phyloP scores from a whole-genome alignment of 1,284 basidiomycete genomes.

The Exsudoporus floridanus region DNA sequence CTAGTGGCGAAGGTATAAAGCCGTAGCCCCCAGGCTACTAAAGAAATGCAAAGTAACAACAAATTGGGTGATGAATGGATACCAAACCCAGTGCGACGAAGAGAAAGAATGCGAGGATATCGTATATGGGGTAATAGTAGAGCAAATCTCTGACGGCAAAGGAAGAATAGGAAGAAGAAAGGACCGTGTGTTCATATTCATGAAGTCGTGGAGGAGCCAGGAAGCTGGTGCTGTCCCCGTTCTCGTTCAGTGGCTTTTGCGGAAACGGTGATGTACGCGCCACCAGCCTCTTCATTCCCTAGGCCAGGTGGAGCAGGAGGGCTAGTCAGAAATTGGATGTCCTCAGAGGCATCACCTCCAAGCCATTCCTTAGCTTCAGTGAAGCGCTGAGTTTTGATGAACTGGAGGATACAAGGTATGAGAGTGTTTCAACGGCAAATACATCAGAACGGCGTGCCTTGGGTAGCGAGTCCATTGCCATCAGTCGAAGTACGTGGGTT shows the following conservation, averaged over 20 bases:
- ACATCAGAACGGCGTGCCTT: conserved; percentile 57
- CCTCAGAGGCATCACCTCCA: conserved; percentile 67
- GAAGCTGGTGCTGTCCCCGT: conserved; percentile 30
- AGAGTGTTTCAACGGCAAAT: background rate
- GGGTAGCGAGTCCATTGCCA: conserved; percentile 97
- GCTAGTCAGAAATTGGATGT: conserved; percentile 52
- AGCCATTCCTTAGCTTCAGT: conserved; percentile 72
- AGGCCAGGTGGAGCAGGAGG: conserved; percentile 69
- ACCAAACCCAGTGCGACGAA: conserved; percentile 23
- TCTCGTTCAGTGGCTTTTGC: conserved; percentile 69
- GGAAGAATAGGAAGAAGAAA: conserved; percentile 2
- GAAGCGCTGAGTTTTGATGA: conserved; percentile 81
- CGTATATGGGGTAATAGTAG: conserved; percentile 29
- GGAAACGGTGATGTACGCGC: conserved; percentile 83
- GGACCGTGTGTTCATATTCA: conserved; percentile 23
- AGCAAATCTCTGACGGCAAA: conserved; percentile 19
- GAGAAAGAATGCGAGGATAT: conserved; percentile 28
- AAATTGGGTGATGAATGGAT: conserved; percentile 26
- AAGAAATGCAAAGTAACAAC: conserved; percentile 25
- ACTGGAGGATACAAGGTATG: conserved; percentile 45
- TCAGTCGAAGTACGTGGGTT: conserved; percentile 92
- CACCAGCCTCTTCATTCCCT: conserved; percentile 65
- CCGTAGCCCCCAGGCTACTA: conserved; percentile 17
- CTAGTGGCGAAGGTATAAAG: conserved; percentile 34
- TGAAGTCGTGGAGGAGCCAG: conserved; percentile 30